A percentile compares a stretch with the other conserved stretches of the same genome.
Evolutionary conservation across 2,329 filamentous ascomycete genomes (phyloP).

Genomic region (Colletotrichum coccodes): DNA sequence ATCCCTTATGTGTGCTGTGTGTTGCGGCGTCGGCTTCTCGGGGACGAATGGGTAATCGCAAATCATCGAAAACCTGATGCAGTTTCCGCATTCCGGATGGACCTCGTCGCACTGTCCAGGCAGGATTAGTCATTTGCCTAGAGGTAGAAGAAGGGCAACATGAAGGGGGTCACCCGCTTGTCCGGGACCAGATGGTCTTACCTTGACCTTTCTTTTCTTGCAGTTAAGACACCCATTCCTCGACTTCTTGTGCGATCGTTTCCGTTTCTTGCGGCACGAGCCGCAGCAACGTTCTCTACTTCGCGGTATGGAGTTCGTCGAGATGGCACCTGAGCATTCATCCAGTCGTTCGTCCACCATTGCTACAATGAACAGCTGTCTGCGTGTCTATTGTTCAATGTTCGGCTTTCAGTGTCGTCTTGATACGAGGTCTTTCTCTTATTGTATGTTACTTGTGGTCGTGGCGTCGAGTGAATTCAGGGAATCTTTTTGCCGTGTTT

Average conservation of each 20-base stretch:
- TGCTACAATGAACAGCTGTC: background rate
- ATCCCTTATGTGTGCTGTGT: too few relatives aligned
- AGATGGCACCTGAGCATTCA: background rate
- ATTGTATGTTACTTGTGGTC: background rate
- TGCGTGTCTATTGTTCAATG: background rate
- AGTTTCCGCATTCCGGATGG: slow-evolving; percentile 29
- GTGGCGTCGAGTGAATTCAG: background rate
- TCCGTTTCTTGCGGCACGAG: background rate
- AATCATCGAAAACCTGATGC: slow-evolving; percentile 20
- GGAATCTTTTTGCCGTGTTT: background rate
- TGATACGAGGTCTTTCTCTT: background rate
- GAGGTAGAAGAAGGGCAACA: background rate
- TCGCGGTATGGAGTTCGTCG: background rate
- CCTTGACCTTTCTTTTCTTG: slow-evolving; percentile 32
- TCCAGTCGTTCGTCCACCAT: background rate
- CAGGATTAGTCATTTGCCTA: background rate
- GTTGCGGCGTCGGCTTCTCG: background rate
- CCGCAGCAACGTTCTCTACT: background rate
- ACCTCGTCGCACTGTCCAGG: slow-evolving; percentile 29
- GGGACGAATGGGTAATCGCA: slow-evolving; percentile 20
- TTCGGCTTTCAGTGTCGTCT: too few relatives aligned
- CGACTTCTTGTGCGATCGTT: slow-evolving; percentile 16
- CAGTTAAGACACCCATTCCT: slow-evolving; percentile 30
- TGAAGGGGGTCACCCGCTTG: too few relatives aligned
- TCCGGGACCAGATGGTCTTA: background rate